These are phyloP conservation scores for Sordariomycetes sp. DNA, from an alignment of 2,329 filamentous ascomycete species.

Conservation along the genomic window DNA sequence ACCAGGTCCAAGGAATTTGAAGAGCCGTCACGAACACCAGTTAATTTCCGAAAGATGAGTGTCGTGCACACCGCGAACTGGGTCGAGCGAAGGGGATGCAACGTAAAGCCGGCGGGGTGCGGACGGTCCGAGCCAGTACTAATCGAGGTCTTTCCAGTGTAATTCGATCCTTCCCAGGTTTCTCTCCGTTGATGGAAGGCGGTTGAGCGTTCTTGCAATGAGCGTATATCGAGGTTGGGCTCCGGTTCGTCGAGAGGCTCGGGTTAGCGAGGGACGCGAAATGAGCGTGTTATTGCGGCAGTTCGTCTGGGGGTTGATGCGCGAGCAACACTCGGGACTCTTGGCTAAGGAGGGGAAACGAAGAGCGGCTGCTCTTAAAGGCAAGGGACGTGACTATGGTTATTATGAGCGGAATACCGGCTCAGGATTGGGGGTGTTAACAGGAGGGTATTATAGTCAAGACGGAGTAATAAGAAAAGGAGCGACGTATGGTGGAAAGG, in stretches of 20 bases:
- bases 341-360: conserved; percentile 21
- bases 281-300: conserved; percentile 7
- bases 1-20: background rate
- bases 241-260: conserved; percentile 2
- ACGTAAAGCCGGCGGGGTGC: background rate
- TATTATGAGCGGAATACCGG: conserved; percentile 10
- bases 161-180: background rate
- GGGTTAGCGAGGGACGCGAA: conserved; percentile 6
- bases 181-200: background rate
- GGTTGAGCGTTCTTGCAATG: background rate
- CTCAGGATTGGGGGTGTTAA: conserved; percentile 21
- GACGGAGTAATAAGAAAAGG: conserved; percentile 25
- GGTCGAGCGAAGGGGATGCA: background rate
- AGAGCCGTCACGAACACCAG: background rate
- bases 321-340: conserved; percentile 19
- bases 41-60: conserved; percentile 5
- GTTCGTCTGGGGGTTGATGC: conserved; percentile 28
- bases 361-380: conserved; percentile 44
- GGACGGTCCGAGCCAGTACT: conserved; percentile 12
- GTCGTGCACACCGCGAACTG: background rate
- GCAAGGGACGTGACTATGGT: conserved; percentile 27
- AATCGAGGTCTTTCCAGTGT: background rate
- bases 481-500: conserved; percentile 31
- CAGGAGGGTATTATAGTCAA: conserved; percentile 21
- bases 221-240: background rate